Evolutionary conservation across 768 basidiomycete species (phyloP), one percentile per base, ranked within the genome.

Genomic region (Boletus vinaceobasis): DNA sequence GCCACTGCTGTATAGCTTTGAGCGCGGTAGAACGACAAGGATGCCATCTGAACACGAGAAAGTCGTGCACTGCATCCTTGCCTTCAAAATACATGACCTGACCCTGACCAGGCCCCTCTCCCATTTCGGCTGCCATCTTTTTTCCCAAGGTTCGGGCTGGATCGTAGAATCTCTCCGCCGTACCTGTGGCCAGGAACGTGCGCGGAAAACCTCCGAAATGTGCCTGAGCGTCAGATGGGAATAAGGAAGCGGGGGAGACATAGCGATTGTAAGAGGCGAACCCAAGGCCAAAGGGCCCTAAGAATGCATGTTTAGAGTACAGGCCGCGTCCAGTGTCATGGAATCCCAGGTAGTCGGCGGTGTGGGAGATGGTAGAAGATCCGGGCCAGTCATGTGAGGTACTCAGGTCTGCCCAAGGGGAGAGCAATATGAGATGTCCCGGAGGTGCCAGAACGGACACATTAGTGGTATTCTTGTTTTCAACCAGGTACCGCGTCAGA

Each of bases 151-250:
- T 77, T 31, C 66, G 59, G 37, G 80, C 78, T 42, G 75, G 73
- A 65, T 87, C 85, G n/a, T 76, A 70, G n/a, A 84, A 57, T 9
- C 79, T 65, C 64, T 87, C 85, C 4, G 79, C 79, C 6, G 78
- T 81, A 15, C 86, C 86, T 6, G 73, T 76, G 7, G 76, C 72
- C 42, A 88, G 77, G 65, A 84, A 85, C 0, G 84, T 85, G 21
- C 77, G 71, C 2, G 86, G 85, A 67, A 83, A 87, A 17, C 76
- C 78, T 36, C 67, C 74, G 67, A 87, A 88, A 50, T 71, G 62
- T 11, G 77, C 70, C 4, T 61, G 47, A 29, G 71, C 58, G 17
- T 53, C 49, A 8, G 63, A 60, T 1, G 75, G 71, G 43, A 76
- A 63, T 27, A 74, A 59, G 17, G 80, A 83, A 8, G 79, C 79